phyloP scores from a whole-genome alignment of 1,139 yeast genomes.

The Suhomyces kunorum region DNA sequence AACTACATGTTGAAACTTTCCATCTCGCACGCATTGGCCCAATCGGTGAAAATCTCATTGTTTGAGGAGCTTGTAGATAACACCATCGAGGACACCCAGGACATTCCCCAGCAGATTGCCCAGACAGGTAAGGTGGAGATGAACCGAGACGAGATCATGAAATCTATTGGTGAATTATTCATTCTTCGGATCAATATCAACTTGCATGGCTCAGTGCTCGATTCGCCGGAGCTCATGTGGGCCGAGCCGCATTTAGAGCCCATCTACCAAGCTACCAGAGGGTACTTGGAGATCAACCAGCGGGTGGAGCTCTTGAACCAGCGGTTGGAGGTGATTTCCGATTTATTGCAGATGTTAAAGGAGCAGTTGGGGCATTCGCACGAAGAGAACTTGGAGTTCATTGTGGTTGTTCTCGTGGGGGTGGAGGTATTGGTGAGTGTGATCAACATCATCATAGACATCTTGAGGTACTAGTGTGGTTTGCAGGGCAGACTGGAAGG shows the following conservation, averaged over 20 bases:
- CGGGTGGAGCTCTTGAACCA: slow-evolving; percentile 87
- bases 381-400: slow-evolving; percentile 86
- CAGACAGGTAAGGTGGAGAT: slow-evolving; percentile 91
- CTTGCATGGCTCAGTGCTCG: slow-evolving; percentile 91
- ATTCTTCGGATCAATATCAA: slow-evolving; percentile 88
- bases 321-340: slow-evolving; percentile 89
- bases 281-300: slow-evolving; percentile 91
- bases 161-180: slow-evolving; percentile 91
- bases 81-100: slow-evolving; percentile 95
- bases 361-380: slow-evolving; percentile 94
- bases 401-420: slow-evolving; percentile 89
- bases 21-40: slow-evolving; percentile 89
- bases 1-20: slow-evolving; percentile 89
- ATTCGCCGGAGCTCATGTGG: slow-evolving; percentile 98
- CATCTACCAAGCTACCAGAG: slow-evolving; percentile 93
- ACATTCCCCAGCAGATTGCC: slow-evolving; percentile 94
- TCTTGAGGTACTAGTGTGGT: slow-evolving; percentile 30
- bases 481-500: slow-evolving; percentile 1
- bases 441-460: slow-evolving; percentile 57
- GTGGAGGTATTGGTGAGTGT: slow-evolving; percentile 89
- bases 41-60: slow-evolving; percentile 87
- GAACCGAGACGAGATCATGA: slow-evolving; percentile 94
- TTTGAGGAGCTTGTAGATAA: slow-evolving; percentile 95
- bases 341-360: slow-evolving; percentile 89
- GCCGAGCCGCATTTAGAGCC: slow-evolving; percentile 97